Percentiles rank a stretch among this genome's conserved stretches.
These are phyloP conservation scores for Saccharomyces pastorianus DNA, from an alignment of 1,139 yeast species.

Conservation along the genomic window DNA sequence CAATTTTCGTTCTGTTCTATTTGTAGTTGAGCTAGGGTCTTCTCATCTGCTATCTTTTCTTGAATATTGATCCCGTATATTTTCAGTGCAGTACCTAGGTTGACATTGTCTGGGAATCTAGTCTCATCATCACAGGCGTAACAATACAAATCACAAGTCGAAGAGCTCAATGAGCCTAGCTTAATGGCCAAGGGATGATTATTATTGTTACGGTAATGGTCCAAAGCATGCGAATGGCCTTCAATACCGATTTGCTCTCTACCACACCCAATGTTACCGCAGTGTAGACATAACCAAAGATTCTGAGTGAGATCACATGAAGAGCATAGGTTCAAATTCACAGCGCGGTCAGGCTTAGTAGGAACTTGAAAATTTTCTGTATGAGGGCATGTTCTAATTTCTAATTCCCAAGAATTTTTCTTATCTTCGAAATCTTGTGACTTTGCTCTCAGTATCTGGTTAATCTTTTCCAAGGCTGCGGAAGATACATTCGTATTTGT, in stretches of 20 bases:
- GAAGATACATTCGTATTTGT: conserved; percentile 8
- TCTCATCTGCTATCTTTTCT: conserved; percentile 52
- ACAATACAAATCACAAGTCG: conserved; percentile 74
- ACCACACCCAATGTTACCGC: conserved; percentile 91
- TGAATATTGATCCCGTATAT: conserved; percentile 66
- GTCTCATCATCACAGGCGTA: conserved; percentile 86
- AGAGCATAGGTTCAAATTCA: conserved; percentile 43
- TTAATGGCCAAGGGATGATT: conserved; percentile 81
- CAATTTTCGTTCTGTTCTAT: conserved; percentile 87
- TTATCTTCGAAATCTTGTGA: conserved; percentile 65
- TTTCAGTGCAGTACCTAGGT: conserved; percentile 40
- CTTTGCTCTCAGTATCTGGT: conserved; percentile 50
- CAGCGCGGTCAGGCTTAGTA: conserved; percentile 11
- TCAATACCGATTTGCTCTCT: conserved; percentile 85
- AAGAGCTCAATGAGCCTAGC: conserved; percentile 73
- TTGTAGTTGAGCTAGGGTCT: conserved; percentile 78
- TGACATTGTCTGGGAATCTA: conserved; percentile 47
- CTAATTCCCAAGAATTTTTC: conserved; percentile 87
- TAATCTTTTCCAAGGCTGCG: conserved; percentile 31
- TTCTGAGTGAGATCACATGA: conserved; percentile 67
- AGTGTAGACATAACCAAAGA: conserved; percentile 83
- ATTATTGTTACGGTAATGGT: conserved; percentile 47
- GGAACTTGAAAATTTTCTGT: conserved; percentile 45
- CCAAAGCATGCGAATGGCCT: conserved; percentile 85
- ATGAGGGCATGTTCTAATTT: conserved; percentile 72